phyloP scores from a whole-genome alignment of 768 basidiomycete species.

The Psilocybe cyanescens region DNA sequence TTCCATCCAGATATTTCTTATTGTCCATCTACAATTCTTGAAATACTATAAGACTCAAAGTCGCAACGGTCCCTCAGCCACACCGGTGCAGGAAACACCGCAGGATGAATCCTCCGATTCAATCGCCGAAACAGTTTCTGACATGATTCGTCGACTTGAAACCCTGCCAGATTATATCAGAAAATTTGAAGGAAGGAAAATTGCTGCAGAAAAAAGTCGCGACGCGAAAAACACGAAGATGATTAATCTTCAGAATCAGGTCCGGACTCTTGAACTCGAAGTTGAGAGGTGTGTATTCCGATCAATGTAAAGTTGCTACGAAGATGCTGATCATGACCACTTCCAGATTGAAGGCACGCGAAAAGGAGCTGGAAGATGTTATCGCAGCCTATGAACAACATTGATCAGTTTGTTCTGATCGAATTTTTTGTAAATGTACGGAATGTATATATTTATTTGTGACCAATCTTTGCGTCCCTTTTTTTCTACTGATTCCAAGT shows the following conservation, averaged over 20 bases:
- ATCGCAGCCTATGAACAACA: slow-evolving; percentile 2
- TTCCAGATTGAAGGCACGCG: slow-evolving; percentile 17
- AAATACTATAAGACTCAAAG: too few species aligned
- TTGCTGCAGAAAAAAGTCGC: slow-evolving; percentile 23
- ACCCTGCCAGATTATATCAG: slow-evolving; percentile 21
- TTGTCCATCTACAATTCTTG: too few species aligned
- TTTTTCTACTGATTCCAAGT: too few species aligned
- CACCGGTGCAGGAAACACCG: not conserved
- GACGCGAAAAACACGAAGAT: slow-evolving; percentile 21
- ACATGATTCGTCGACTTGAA: slow-evolving; percentile 12
- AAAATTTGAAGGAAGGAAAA: slow-evolving; percentile 24
- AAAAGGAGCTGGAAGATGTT: slow-evolving; percentile 19
- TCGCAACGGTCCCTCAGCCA: too few species aligned
- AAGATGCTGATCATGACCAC: slow-evolving; percentile 7
- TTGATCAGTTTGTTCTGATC: not conserved
- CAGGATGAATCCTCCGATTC: not conserved
- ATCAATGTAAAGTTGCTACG: not conserved
- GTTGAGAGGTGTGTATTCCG: slow-evolving; percentile 17
- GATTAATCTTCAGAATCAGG: not conserved
- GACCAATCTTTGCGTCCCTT: not conserved
- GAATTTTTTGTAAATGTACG: not conserved
- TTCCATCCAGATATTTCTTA: not conserved
- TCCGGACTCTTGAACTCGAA: slow-evolving; percentile 17
- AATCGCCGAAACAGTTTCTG: slow-evolving; percentile 14
- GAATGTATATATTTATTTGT: not conserved